These are phyloP conservation scores for Xerocomellus amylosporus DNA, from an alignment of 768 basidiomycete species.

Conservation along the genomic window DNA sequence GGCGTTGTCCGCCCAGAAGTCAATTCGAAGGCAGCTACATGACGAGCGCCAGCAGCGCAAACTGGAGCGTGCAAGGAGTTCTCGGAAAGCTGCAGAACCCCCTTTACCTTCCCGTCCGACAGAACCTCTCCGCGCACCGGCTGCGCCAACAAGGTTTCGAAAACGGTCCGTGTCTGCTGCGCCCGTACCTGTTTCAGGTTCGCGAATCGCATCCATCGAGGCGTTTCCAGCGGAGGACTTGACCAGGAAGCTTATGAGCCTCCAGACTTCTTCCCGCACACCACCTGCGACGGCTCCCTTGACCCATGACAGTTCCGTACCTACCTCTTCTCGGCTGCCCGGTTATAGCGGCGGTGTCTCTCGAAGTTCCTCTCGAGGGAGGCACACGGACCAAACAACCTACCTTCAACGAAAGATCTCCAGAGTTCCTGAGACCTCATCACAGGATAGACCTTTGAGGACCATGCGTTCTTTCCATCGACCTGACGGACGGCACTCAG, in stretches of 20 bases:
- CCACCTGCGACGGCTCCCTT: slow-evolving; percentile 13
- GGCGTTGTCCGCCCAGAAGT: slow-evolving; percentile 77
- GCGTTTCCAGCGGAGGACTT: slow-evolving; percentile 58
- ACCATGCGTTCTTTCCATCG: slow-evolving; percentile 64
- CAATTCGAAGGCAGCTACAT: slow-evolving; percentile 68
- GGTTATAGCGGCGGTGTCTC: slow-evolving; percentile 15
- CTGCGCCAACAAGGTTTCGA: slow-evolving; percentile 37
- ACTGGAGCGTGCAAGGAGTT: slow-evolving; percentile 41
- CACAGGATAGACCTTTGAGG: slow-evolving; percentile 37
- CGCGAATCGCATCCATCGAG: slow-evolving; percentile 36
- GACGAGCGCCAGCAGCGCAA: slow-evolving; percentile 63
- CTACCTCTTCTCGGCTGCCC: slow-evolving; percentile 10
- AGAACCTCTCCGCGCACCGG: slow-evolving; percentile 26
- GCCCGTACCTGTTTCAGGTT: slow-evolving; percentile 12
- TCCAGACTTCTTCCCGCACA: slow-evolving; percentile 36
- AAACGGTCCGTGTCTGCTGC: slow-evolving; percentile 34
- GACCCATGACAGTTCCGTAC: slow-evolving; percentile 9
- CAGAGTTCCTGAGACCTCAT: slow-evolving; percentile 18
- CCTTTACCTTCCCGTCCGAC: slow-evolving; percentile 16
- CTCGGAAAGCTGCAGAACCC: slow-evolving; percentile 20
- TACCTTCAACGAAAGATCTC: slow-evolving; percentile 21
- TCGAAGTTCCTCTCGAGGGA: slow-evolving; percentile 23
- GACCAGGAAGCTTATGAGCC: slow-evolving; percentile 51
- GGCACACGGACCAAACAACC: slow-evolving; percentile 8
- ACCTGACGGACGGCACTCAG: slow-evolving; percentile 35